Evolutionary conservation across 257 asterid genomes (phyloP), one percentile per base, ranked within the genome.

Genomic region (Solanum dulcamara): DNA sequence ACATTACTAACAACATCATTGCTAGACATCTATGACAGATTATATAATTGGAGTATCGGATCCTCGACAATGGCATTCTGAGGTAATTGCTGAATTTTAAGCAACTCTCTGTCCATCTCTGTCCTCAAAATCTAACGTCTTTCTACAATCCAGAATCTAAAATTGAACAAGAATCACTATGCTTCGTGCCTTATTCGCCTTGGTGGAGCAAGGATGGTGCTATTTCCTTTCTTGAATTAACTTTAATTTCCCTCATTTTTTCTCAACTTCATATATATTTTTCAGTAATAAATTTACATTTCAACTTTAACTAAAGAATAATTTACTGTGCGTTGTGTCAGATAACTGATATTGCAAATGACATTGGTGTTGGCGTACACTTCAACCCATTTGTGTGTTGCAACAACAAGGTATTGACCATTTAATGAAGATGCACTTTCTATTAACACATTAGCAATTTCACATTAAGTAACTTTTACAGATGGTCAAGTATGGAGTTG

Each of bases 181-280:
- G 97, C 96, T 2, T 93, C 98, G 17, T 94, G 94, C 98, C 92
- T 96, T 90, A 83, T 87, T 48, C 96, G 62, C 91, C 90, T 91
- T 66, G 98, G 98, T 62, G 98, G 98, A 88, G 94, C 94, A 40
- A 93, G 87, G 79, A 92, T 94, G 97, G 98, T 94, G 87, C 87
- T 84, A 60, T 81, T 86, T 85, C 81, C 75, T 57, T 57, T 62
- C 87, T 84, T 67, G 81, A 84, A 60, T 18, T 71, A 81, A 22
- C 72, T 74, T 32, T 55, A 68, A 83, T 84, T 84, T 35, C 38
- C 84, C 60, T 74, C 28, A 42, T 53, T 85, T 72, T 67, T n/a
- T 48, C 4, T 2, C 42, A 9, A 30, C 64, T 79, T 79, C 42
- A 79, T 46, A 8, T 7, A 28, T 77, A 48, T 26, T 33, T 50